Conservation (phyloP, 2,329 filamentous ascomycete species). For the Sclerotinia sclerotiorum region DNA sequence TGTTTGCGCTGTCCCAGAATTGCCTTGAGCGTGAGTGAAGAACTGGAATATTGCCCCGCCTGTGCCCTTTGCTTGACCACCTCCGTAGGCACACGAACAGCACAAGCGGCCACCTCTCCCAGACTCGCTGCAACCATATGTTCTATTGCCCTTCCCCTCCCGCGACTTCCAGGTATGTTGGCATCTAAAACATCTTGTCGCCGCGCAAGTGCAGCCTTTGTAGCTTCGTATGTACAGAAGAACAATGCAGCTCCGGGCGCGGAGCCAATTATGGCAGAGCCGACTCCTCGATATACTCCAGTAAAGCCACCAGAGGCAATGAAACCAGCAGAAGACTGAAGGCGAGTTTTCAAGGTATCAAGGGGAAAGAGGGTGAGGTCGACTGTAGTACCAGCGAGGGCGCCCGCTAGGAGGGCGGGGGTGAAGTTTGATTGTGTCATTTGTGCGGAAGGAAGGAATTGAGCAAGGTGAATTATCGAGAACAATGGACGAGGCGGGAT, state of each 20-base stretch:
- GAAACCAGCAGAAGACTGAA: constrained; percentile 80
- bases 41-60: constrained; percentile 75
- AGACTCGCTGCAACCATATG: constrained; percentile 86
- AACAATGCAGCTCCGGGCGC: constrained; percentile 94
- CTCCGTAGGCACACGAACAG: constrained; percentile 90
- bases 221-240: constrained; percentile 89
- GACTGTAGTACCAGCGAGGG: constrained; percentile 89
- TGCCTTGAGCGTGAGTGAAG: constrained; percentile 63
- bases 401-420: constrained; percentile 73
- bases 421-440: constrained; percentile 50
- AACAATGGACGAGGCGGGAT: background rate
- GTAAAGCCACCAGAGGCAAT: constrained; percentile 81
- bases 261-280: constrained; percentile 83
- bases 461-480: background rate
- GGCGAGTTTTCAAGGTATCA: constrained; percentile 97
- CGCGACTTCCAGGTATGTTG: constrained; percentile 29
- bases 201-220: constrained; percentile 51
- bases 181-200: background rate
- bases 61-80: constrained; percentile 97
- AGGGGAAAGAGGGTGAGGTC: constrained; percentile 96
- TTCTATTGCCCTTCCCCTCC: constrained; percentile 44
- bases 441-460: constrained; percentile 27
- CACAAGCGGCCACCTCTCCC: constrained; percentile 89
- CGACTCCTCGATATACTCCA: constrained; percentile 91
- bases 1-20: constrained; percentile 57